phyloP scores from a whole-genome alignment of 164 flowering plant species.

The Kingdonia uniflora region DNA sequence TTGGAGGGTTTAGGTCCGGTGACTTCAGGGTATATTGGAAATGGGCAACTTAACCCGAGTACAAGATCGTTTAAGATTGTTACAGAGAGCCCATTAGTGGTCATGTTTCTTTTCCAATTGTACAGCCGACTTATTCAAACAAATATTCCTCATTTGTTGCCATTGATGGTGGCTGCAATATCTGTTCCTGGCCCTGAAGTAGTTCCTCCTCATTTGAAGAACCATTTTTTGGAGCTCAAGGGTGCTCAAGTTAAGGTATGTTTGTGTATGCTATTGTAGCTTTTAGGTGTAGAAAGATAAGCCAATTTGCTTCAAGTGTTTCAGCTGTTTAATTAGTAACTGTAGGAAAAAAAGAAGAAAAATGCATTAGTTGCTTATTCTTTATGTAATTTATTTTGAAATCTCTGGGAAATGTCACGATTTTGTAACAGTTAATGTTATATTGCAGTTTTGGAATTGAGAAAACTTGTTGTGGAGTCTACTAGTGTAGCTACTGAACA shows the following conservation, averaged over 20 bases:
- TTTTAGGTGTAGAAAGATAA: no score
- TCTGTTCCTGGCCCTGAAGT: constrained; percentile 93
- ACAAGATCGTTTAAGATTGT: constrained; percentile 87
- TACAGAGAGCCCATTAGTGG: constrained; percentile 93
- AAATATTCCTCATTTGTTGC: constrained; percentile 82
- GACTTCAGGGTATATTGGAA: constrained; percentile 28
- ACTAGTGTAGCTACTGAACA: no score
- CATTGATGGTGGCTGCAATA: constrained; percentile 90
- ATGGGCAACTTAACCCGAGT: constrained; percentile 78
- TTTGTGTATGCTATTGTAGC: neutral
- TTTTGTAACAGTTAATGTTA: no score
- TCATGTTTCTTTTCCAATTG: constrained; percentile 90
- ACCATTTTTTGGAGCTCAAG: constrained; percentile 75
- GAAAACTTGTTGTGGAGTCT: no score
- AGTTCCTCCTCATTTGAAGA: constrained; percentile 69
- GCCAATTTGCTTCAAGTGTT: no score
- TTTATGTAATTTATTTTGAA: no score
- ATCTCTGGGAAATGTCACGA: no score
- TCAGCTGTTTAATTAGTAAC: no score
- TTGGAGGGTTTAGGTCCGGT: constrained; percentile 46
- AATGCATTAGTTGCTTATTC: no score
- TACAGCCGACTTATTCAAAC: constrained; percentile 83
- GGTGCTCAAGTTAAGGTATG: constrained; percentile 96
- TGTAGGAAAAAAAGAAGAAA: no score
- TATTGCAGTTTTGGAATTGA: no score